A percentile compares a stretch with the other conserved stretches of the same genome.
Evolutionary conservation across 1,284 basidiomycete genomes (phyloP).

Genomic region (Grifola frondosa): DNA sequence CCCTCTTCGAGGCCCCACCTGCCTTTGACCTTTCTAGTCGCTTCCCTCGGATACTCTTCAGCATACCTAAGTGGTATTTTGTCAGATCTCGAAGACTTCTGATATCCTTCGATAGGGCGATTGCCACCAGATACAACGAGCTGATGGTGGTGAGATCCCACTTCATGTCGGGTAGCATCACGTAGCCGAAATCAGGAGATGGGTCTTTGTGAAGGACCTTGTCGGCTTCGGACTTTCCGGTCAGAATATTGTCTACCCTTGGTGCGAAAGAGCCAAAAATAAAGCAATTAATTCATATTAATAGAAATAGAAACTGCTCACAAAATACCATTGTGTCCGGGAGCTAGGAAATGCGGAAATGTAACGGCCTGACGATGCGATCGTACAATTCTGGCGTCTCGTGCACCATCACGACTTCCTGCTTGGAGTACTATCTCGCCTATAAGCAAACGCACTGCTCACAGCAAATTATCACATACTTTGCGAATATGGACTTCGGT

Average conservation of each 20-base stretch:
- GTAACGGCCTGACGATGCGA: slow-evolving; percentile 73
- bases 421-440: slow-evolving; percentile 71
- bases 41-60: slow-evolving; percentile 66
- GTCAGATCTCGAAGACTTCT: slow-evolving; percentile 72
- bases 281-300: not conserved
- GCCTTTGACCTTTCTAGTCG: slow-evolving; percentile 50
- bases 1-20: slow-evolving; percentile 62
- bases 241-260: slow-evolving; percentile 89
- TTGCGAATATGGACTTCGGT: slow-evolving; percentile 84
- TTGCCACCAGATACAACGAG: slow-evolving; percentile 75
- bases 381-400: slow-evolving; percentile 82
- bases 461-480: too few species aligned
- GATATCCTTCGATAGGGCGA: slow-evolving; percentile 58
- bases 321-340: slow-evolving; percentile 78
- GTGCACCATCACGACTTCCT: slow-evolving; percentile 69
- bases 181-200: slow-evolving; percentile 58
- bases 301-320: not conserved
- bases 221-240: slow-evolving; percentile 77
- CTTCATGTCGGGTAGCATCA: slow-evolving; percentile 91
- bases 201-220: slow-evolving; percentile 71
- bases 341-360: slow-evolving; percentile 72
- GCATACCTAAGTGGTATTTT: slow-evolving; percentile 63
- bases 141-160: slow-evolving; percentile 83
- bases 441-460: too few species aligned
- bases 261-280: not conserved